These are phyloP conservation scores for Roridomyces roridus DNA, from an alignment of 768 basidiomycete genomes.

Conservation along the genomic window DNA sequence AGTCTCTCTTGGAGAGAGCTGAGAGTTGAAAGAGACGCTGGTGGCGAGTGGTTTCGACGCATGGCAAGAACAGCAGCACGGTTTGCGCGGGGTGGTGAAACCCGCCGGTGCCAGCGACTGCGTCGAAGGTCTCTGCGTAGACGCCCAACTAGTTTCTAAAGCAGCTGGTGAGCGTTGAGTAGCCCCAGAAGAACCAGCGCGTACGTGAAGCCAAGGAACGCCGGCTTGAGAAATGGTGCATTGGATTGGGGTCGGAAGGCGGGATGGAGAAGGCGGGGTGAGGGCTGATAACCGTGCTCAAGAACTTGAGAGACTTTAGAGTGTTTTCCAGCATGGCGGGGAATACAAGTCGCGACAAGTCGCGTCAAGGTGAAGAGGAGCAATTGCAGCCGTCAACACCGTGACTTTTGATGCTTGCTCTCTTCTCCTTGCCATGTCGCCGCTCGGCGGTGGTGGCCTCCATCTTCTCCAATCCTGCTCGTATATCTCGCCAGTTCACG, in stretches of 20 bases:
- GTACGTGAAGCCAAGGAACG: slow-evolving; percentile 16
- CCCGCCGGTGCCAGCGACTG: not conserved
- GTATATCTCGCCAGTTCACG: slow-evolving; percentile 54
- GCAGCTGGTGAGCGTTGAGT: not conserved
- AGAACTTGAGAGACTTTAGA: slow-evolving; percentile 2
- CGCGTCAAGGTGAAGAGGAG: too few relatives aligned
- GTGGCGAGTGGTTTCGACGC: not conserved
- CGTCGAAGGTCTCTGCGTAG: not conserved
- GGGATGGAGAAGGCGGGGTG: slow-evolving; percentile 20
- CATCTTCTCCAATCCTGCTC: not conserved
- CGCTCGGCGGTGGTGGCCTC: slow-evolving; percentile 10
- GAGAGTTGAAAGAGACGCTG: not conserved
- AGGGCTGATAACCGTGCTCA: slow-evolving; percentile 8
- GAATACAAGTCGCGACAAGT: too few relatives aligned
- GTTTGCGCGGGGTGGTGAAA: slow-evolving; percentile 8
- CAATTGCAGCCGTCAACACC: too few relatives aligned
- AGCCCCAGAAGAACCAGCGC: too few relatives aligned
- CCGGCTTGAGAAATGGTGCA: slow-evolving; percentile 21
- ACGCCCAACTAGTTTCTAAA: slow-evolving; percentile 16
- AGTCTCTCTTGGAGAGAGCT: not conserved
- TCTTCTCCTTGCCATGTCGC: slow-evolving; percentile 17
- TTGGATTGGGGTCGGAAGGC: slow-evolving; percentile 22
- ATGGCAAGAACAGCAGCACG: slow-evolving; percentile 17
- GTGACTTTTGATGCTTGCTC: slow-evolving; percentile 10
- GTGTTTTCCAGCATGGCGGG: slow-evolving; percentile 15